Base-by-base conservation (phyloP, 192 early-diverging fungal species). In the Phycomyces blakesleeanus region DNA sequence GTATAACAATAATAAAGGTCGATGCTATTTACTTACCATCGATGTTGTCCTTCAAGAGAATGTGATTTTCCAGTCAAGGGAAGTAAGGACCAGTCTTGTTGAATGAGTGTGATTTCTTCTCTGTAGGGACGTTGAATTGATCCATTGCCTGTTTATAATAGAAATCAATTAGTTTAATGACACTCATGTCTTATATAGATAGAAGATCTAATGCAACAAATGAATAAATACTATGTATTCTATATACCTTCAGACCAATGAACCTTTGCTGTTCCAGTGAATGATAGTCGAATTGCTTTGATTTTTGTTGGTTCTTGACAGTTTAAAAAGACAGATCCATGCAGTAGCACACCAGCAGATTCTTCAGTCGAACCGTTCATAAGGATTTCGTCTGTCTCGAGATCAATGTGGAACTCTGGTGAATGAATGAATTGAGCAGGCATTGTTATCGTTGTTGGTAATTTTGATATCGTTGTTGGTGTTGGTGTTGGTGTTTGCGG, bases 31-130 rank as follows among this genome's bases (percentile, higher is more conserved):
- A 37, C 55, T 57, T 61, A 64, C 76, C 77, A 88, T 39, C 65
- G 62, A 44, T 81, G 64, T 57, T 71, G 61, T 8, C 72, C 67
- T 16, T 80, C 55, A 9, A 81, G 67, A 9, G 64, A 27, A 18
- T 72, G 25, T 0, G 65, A 41, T n/a, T 78, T 76, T 39, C 74
- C 74, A 50, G 71, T 74, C 14, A 76, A 47, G 22, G 73, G 70
- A 10, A 83, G 64, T 56, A 88, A 83, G 10, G 16, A 20, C 83
- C 83, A 86, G 29, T 80, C 71, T 34, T 86, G 84, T 25, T 77
- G 49, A 26, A 79, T 51, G 20, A 86, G 47, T 12, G 71, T 66
- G 21, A 73, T 38, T 65, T 77, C 59, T 40, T 72, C 63, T 22
- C 59, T 34, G 53, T 55, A 50, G 29, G 66, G 54, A 2, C 55